Evolutionary conservation across 305 asterid species (phyloP).

Genomic region (Striga hermonthica): DNA sequence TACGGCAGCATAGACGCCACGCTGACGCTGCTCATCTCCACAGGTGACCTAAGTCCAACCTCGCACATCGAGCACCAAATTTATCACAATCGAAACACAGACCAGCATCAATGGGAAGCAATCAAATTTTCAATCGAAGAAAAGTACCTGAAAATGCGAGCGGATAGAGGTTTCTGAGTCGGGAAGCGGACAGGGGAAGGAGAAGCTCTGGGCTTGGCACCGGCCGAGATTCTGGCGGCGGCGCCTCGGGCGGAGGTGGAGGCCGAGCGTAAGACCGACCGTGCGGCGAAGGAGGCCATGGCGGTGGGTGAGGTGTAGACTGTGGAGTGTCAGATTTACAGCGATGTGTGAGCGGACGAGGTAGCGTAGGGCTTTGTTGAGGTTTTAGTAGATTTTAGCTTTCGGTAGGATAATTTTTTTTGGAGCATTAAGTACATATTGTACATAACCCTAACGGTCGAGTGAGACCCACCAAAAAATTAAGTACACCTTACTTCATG

Average conservation of each 20-base stretch:
- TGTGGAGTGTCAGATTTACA: background rate
- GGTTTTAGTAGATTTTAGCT: slow-evolving; percentile 21
- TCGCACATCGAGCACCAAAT: slow-evolving; percentile 11
- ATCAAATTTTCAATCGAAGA: slow-evolving; percentile 14
- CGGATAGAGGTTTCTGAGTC: slow-evolving; percentile 59
- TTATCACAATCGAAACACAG: slow-evolving; percentile 7
- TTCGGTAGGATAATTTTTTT: too few species aligned
- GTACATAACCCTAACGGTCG: too few species aligned
- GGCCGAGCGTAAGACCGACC: slow-evolving; percentile 65
- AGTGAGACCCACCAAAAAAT: too few species aligned
- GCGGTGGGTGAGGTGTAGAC: slow-evolving; percentile 17
- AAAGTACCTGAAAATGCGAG: slow-evolving; percentile 73
- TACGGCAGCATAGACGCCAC: slow-evolving; percentile 78
- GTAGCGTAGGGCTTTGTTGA: slow-evolving; percentile 39
- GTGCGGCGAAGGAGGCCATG: slow-evolving; percentile 75
- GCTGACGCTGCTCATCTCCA: slow-evolving; percentile 68
- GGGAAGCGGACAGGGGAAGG: slow-evolving; percentile 66
- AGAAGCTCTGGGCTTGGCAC: slow-evolving; percentile 49
- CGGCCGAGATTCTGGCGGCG: slow-evolving; percentile 45
- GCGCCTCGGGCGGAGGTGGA: slow-evolving; percentile 48
- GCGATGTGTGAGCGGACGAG: slow-evolving; percentile 26
- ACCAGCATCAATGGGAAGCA: background rate
- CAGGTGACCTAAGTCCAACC: slow-evolving; percentile 56
- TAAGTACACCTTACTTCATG: background rate
- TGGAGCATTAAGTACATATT: too few species aligned